Conservation (phyloP, 2,329 filamentous ascomycete species). For the Canariomyces notabilis region DNA sequence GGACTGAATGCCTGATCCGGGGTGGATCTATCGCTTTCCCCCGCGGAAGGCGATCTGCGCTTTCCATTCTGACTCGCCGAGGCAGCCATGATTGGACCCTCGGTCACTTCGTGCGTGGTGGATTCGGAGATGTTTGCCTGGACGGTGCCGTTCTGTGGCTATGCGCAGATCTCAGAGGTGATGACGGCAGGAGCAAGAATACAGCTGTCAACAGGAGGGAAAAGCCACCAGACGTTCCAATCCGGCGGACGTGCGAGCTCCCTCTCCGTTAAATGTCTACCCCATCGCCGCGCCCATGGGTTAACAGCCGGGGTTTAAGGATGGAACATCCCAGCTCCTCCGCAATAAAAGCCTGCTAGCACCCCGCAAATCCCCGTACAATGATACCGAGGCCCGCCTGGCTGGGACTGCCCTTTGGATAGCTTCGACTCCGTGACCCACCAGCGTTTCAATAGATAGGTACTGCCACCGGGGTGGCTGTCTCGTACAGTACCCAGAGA, state of each 20-base stretch:
- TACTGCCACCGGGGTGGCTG: constrained; percentile 2
- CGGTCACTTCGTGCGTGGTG: neutral
- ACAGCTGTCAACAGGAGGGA: neutral
- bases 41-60: constrained; percentile 20
- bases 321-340: constrained; percentile 15
- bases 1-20: constrained; percentile 35
- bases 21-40: constrained; percentile 26
- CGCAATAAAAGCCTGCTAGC: constrained; percentile 17
- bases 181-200: neutral
- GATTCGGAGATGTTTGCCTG: neutral
- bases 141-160: neutral
- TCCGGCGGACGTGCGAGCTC: constrained; percentile 7
- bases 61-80: constrained; percentile 12
- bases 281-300: constrained; percentile 16
- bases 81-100: constrained; percentile 10
- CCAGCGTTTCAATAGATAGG: constrained; percentile 17
- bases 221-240: neutral
- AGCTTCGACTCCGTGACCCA: constrained; percentile 7
- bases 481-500: neutral
- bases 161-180: neutral
- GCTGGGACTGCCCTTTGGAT: constrained; percentile 16
- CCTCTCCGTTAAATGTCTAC: constrained; percentile 15
- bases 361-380: constrained; percentile 13
- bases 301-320: constrained; percentile 22
- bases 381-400: constrained; percentile 17